Conservation (phyloP, 2,329 filamentous ascomycete species). For the Penicillium brasilianum region DNA sequence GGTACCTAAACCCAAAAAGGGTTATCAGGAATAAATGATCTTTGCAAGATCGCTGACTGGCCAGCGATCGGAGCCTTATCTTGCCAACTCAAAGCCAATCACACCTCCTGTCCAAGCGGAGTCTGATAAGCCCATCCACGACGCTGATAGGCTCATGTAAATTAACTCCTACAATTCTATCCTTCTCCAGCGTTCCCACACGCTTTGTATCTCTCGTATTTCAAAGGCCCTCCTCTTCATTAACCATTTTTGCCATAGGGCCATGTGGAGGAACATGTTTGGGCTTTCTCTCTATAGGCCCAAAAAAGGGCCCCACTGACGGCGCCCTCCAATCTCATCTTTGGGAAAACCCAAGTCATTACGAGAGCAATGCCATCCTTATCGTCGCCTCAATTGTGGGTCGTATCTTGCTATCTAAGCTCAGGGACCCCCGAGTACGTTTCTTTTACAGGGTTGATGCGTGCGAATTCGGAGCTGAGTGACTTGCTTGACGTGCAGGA, state of each 20-base stretch:
- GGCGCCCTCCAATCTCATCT: not conserved
- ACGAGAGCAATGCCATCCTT: slow-evolving; percentile 22
- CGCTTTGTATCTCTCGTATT: not conserved
- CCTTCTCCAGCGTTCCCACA: not conserved
- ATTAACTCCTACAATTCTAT: not conserved
- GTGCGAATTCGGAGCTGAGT: slow-evolving; percentile 32
- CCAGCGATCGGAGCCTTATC: not conserved
- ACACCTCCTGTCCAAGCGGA: not conserved
- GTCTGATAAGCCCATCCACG: not conserved
- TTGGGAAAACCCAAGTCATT: slow-evolving; percentile 16
- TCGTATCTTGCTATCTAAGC: slow-evolving; percentile 35
- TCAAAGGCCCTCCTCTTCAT: not conserved
- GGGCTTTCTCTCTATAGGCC: not conserved
- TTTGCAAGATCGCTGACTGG: not conserved
- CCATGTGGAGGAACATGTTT: not conserved
- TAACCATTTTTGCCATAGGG: not conserved
- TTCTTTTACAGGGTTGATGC: slow-evolving; percentile 12
- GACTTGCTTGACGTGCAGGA: not conserved
- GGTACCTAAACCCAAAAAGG: not conserved
- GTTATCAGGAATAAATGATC: not conserved
- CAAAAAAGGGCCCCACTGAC: not conserved
- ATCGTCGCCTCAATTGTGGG: slow-evolving; percentile 1
- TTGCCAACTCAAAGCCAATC: not conserved
- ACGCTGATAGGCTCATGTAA: not conserved
- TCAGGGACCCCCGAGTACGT: slow-evolving; percentile 7